Evolutionary conservation across 352 stramenopile species (phyloP).

Genomic region (Phytophthora chlamydospora): DNA sequence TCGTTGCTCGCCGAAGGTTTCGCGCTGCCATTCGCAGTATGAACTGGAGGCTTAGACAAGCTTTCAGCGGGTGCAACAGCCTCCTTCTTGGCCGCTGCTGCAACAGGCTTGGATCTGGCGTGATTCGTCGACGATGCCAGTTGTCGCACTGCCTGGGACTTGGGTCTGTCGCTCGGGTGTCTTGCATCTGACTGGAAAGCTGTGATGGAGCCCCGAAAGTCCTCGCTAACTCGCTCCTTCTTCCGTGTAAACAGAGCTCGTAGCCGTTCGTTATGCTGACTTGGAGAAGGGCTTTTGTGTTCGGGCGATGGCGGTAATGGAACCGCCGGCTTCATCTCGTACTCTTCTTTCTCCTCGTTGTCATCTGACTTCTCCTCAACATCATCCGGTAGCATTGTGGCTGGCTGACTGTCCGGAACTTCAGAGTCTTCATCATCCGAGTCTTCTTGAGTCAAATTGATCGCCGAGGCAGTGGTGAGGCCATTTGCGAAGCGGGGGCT

Average conservation of each 20-base stretch:
- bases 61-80: conserved; percentile 8
- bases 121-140: conserved; percentile 4
- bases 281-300: conserved; percentile 2
- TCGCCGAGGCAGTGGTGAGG: neutral
- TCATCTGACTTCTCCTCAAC: conserved; percentile 14
- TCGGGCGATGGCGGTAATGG: conserved; percentile 20
- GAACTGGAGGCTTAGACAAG: conserved; percentile 20
- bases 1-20: conserved; percentile 2
- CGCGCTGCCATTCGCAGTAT: conserved; percentile 19
- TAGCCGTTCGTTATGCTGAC: conserved; percentile 13
- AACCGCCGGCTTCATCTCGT: conserved; percentile 46
- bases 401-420: conserved; percentile 20
- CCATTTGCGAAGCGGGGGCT: conserved; percentile 6
- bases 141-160: conserved; percentile 18
- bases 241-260: conserved; percentile 22
- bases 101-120: neutral
- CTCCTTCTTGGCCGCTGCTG: conserved; percentile 3
- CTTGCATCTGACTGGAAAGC: conserved; percentile 46
- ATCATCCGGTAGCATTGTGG: conserved; percentile 11
- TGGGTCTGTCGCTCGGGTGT: neutral
- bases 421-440: conserved; percentile 27
- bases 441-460: conserved; percentile 15
- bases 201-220: conserved; percentile 57
- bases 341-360: conserved; percentile 40
- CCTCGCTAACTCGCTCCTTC: conserved; percentile 47